Base-by-base conservation (phyloP, 108 stramenopile species). In the Epipyxis sp. region DNA sequence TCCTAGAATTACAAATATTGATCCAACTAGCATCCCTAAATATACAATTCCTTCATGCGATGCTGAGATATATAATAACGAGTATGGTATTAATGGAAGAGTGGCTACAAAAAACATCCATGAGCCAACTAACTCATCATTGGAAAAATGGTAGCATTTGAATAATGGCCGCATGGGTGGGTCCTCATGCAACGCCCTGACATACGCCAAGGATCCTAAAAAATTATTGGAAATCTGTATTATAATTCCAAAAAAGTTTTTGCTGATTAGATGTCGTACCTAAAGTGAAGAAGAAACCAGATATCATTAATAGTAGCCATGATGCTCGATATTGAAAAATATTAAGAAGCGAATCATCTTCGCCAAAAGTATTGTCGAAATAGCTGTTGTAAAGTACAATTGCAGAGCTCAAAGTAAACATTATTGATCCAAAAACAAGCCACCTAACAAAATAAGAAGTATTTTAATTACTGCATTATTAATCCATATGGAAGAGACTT, bases 211-310 rank as follows among this genome's bases (percentile, higher is more conserved):
- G 35, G 61, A 65, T 35, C 61, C 61, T 37, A 65, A n/a, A n/a
- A n/a, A n/a, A n/a, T n/a, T n/a, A n/a, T n/a, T n/a, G n/a, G n/a
- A n/a, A n/a, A n/a, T n/a, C n/a, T n/a, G n/a, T n/a, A n/a, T n/a
- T n/a, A n/a, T n/a, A n/a, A n/a, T n/a, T n/a, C n/a, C n/a, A n/a
- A n/a, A n/a, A n/a, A n/a, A n/a, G n/a, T n/a, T n/a, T n/a, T n/a
- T n/a, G n/a, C n/a, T n/a, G n/a, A n/a, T n/a, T n/a, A n/a, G n/a
- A n/a, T n/a, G n/a, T n/a, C n/a, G n/a, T n/a, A n/a, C n/a, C n/a
- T n/a, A n/a, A 65, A 65, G 61, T 65, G 30, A 32, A 65, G 35
- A 65, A 65, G 34, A 65, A 6, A 37, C 61, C 61, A 10, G 61
- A 65, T 65, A 65, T 65, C 61, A 37, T 13, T 10, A 65, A 6